Evolutionary conservation across 441 rosid species (phyloP), one percentile per base, ranked within the genome.

Genomic region (Gossypium davidsonii): DNA sequence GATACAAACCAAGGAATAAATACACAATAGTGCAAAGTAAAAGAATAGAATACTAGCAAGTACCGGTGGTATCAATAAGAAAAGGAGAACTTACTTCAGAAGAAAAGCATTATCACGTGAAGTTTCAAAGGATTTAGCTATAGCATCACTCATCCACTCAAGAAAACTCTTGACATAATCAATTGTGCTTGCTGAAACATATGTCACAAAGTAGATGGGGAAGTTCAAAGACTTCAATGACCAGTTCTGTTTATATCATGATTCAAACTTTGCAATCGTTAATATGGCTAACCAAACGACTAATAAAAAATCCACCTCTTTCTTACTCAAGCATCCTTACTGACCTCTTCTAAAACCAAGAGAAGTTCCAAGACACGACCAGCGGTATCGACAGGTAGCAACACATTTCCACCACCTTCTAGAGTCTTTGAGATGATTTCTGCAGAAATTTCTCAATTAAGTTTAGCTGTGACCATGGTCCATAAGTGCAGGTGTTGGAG

Each of bases 111-210:
- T 94, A 77, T 92, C 97, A 78, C 99, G 97, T 15, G 98, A 87
- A 66, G 96, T 90, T 85, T 89, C 99, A 80, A 94, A 94, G 53
- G 98, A 92, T 85, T 94, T 94, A 51, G 99, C 88, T 77, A 94
- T 91, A 72, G 97, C 82, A 83, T 94, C 99, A 76, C 97, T 90
- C 99, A 94, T 92, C 97, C 97, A 94, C 88, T 94, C 99, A 48
- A 94, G 90, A 85, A 94, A 94, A 84, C 99, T 94, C 92, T 94
- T 92, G 64, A 85, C 91, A 80, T 91, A 94, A 77, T 94, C 99
- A 84, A 94, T 83, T 6, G 98, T 94, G 86, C 99, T 94, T 70
- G 98, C 89, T 72, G 98, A 57, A 72, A 92, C 98, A 71, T 90
- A 88, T 2, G 98, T 91, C 76, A 94, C 91, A 76, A 92, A 94